Evolutionary conservation across 352 stramenopile species (phyloP).

Genomic region (Pythium biforme): DNA sequence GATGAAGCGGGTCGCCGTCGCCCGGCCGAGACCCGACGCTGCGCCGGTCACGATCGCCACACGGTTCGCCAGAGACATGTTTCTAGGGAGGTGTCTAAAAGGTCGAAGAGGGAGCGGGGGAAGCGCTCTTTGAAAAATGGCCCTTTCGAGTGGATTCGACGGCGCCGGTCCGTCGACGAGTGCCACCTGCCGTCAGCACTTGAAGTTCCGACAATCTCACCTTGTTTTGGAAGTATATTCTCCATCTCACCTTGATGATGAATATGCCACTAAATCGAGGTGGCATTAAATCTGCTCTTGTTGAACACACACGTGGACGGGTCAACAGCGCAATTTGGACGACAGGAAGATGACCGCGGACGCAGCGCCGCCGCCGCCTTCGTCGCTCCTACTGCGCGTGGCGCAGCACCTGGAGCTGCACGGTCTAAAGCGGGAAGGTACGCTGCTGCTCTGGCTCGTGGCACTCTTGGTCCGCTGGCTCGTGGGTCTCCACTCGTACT

Average conservation of each 20-base stretch:
- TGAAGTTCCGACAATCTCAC: slow-evolving; percentile 22
- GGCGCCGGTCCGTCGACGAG: slow-evolving; percentile 4
- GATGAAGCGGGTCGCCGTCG: slow-evolving; percentile 90
- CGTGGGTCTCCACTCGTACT: slow-evolving; percentile 82
- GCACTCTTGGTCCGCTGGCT: slow-evolving; percentile 71
- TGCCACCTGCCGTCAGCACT: slow-evolving; percentile 16
- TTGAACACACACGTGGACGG: slow-evolving; percentile 14
- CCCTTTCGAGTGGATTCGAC: slow-evolving; percentile 9
- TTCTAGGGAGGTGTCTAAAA: background rate
- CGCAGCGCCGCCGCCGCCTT: background rate
- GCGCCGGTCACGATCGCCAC: slow-evolving; percentile 92
- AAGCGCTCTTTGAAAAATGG: background rate
- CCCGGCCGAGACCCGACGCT: slow-evolving; percentile 91
- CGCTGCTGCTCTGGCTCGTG: slow-evolving; percentile 52
- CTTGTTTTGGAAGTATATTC: slow-evolving; percentile 17
- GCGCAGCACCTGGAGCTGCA: slow-evolving; percentile 60
- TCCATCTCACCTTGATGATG: background rate
- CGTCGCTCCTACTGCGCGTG: slow-evolving; percentile 41
- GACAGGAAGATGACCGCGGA: background rate
- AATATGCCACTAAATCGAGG: background rate
- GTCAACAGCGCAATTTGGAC: background rate
- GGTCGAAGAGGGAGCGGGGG: background rate
- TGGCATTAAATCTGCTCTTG: background rate
- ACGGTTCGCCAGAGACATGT: slow-evolving; percentile 60
- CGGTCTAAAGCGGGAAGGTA: slow-evolving; percentile 41